These are phyloP conservation scores for Volvox reticuliferus DNA, from an alignment of 139 green algal species.

Conservation along the genomic window DNA sequence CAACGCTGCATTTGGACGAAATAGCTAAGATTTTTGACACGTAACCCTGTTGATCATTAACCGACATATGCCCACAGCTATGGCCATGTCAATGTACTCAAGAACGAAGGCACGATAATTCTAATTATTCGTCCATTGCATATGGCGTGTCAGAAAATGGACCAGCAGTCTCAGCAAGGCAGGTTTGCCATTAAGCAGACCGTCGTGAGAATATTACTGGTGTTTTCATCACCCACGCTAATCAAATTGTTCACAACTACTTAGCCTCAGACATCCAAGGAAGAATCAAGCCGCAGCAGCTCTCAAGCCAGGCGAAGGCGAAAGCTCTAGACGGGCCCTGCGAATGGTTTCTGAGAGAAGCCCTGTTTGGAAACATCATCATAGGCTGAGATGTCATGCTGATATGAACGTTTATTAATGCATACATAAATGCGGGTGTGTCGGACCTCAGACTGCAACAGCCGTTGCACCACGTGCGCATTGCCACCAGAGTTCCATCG, in stretches of 20 bases:
- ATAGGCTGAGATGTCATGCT: neutral
- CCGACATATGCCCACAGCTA: too few species aligned
- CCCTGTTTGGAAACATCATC: conserved; percentile 61
- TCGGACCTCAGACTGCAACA: conserved; percentile 36
- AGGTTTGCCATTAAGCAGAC: conserved; percentile 41
- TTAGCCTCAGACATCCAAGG: conserved; percentile 70
- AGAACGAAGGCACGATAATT: too few species aligned
- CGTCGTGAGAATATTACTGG: conserved; percentile 48
- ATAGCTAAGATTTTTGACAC: too few species aligned
- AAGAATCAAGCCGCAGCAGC: conserved; percentile 64
- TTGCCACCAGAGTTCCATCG: neutral
- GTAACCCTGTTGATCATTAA: too few species aligned
- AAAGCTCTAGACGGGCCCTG: conserved; percentile 66
- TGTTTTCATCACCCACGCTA: conserved; percentile 45
- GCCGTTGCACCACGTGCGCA: conserved; percentile 33
- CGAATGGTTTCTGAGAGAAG: conserved; percentile 66
- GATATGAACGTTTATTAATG: neutral
- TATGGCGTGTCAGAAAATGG: conserved; percentile 34
- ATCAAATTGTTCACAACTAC: too few species aligned
- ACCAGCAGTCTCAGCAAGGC: conserved; percentile 41
- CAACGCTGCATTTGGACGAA: too few species aligned
- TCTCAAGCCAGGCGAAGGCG: conserved; percentile 71
- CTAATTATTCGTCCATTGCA: too few species aligned
- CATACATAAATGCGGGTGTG: neutral
- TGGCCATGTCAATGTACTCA: too few species aligned